phyloP scores from a whole-genome alignment of 164 flowering plant genomes.

The Annona squamosa region DNA sequence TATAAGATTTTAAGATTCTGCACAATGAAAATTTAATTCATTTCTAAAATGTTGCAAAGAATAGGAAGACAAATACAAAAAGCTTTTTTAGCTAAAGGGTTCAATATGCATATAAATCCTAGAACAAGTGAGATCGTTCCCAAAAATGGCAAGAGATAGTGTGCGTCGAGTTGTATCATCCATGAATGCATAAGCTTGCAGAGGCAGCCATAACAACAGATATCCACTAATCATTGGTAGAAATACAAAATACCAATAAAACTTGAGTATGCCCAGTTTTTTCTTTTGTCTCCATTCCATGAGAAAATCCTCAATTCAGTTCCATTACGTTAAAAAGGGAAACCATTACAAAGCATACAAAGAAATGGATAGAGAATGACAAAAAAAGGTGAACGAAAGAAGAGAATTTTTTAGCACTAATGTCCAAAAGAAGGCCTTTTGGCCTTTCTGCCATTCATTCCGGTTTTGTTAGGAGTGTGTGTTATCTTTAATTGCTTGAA shows the following conservation, averaged over 20 bases:
- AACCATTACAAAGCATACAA: constrained; percentile 1
- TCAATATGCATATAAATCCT: too few relatives aligned
- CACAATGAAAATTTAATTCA: too few relatives aligned
- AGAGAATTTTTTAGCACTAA: constrained; percentile 4
- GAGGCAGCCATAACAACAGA: not conserved
- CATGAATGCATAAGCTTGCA: not conserved
- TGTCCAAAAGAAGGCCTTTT: constrained; percentile 12
- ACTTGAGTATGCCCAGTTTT: not conserved
- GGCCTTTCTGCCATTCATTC: not conserved
- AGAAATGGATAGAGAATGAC: not conserved
- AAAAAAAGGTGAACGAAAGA: not conserved
- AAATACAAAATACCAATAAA: not conserved
- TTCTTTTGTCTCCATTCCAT: not conserved
- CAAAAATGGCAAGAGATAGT: not conserved
- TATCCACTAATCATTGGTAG: not conserved
- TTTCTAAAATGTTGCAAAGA: too few relatives aligned
- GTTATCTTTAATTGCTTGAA: not conserved
- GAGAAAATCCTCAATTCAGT: not conserved
- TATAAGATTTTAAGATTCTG: too few relatives aligned
- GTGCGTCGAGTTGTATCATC: not conserved
- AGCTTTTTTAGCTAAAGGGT: too few relatives aligned
- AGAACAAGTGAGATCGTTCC: too few relatives aligned
- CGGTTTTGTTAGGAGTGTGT: not conserved
- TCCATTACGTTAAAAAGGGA: constrained; percentile 2
- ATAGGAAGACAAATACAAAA: too few relatives aligned